phyloP scores from a whole-genome alignment of 2,329 filamentous ascomycete genomes.

The Microdochium bolleyi region DNA sequence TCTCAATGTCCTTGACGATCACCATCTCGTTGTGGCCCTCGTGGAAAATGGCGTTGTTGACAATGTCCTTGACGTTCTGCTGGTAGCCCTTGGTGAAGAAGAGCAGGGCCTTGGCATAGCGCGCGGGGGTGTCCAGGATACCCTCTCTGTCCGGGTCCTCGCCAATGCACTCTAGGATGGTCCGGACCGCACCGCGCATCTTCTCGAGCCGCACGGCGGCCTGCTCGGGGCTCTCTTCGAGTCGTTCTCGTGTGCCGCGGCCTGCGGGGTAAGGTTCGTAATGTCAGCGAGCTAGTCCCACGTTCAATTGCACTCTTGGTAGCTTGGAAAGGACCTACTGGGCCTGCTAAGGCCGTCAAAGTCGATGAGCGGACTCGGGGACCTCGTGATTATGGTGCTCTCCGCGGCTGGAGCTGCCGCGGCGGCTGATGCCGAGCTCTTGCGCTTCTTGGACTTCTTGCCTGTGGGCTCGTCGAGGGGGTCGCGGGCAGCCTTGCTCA shows the following conservation, averaged over 20 bases:
- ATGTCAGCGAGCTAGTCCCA: constrained; percentile 4
- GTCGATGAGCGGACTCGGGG: constrained; percentile 51
- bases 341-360: constrained; percentile 54
- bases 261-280: constrained; percentile 27
- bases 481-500: constrained; percentile 55
- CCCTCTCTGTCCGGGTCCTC: constrained; percentile 61
- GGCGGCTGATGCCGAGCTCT: constrained; percentile 11
- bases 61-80: constrained; percentile 83
- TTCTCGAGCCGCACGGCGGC: constrained; percentile 44
- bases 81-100: constrained; percentile 97
- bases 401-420: constrained; percentile 10
- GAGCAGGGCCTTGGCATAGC: constrained; percentile 92
- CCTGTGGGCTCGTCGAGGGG: constrained; percentile 43
- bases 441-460: constrained; percentile 25
- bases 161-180: constrained; percentile 60
- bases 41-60: constrained; percentile 91
- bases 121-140: constrained; percentile 61
- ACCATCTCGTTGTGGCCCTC: constrained; percentile 97
- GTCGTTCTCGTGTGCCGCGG: constrained; percentile 54
- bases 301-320: too few relatives aligned
- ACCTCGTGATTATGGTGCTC: constrained; percentile 26
- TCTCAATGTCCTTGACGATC: constrained; percentile 95
- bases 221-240: constrained; percentile 47
- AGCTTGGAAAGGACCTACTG: constrained; percentile 32
- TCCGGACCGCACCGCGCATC: constrained; percentile 55